Conservation (phyloP, 2,329 filamentous ascomycete species). For the Fusarium solani-melongenae region DNA sequence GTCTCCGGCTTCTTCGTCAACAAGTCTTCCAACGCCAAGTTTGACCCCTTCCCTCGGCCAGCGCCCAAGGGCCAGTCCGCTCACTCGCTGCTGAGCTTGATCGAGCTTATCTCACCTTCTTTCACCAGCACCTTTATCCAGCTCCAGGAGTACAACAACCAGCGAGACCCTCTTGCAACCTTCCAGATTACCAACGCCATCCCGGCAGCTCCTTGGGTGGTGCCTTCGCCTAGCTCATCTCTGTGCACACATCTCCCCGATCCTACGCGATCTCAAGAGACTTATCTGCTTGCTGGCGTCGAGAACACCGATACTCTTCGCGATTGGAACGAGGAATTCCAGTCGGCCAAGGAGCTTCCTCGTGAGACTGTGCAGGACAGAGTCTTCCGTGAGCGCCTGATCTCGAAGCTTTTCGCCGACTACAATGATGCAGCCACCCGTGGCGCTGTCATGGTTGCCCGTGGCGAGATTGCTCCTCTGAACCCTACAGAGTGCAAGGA, state of each 20-base stretch:
- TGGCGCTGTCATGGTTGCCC: conserved; percentile 90
- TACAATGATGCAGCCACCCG: conserved; percentile 96
- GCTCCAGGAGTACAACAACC: conserved; percentile 85
- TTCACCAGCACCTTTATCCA: conserved; percentile 81
- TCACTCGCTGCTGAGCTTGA: conserved; percentile 87
- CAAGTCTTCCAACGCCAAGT: conserved; percentile 94
- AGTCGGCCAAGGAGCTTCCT: conserved; percentile 93
- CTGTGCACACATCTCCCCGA: conserved; percentile 81
- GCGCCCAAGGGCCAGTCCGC: conserved; percentile 81
- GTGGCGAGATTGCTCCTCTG: conserved; percentile 90
- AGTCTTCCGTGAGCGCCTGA: conserved; percentile 92
- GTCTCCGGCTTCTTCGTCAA: conserved; percentile 97
- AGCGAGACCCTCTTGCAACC: conserved; percentile 87
- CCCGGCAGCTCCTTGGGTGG: conserved; percentile 91
- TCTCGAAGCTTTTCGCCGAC: conserved; percentile 96
- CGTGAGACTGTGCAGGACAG: conserved; percentile 95
- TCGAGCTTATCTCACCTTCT: conserved; percentile 83
- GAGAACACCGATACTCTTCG: conserved; percentile 94
- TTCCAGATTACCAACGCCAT: conserved; percentile 97
- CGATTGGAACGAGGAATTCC: conserved; percentile 99
- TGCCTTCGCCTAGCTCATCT: conserved; percentile 74
- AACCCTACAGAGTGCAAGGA: conserved; percentile 94
- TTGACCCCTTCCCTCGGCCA: conserved; percentile 86
- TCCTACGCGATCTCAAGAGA: conserved; percentile 90
- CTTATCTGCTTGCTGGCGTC: conserved; percentile 87